Base-by-base conservation (phyloP, 1,139 yeast genomes). In the Yamadazyma diospyri region DNA sequence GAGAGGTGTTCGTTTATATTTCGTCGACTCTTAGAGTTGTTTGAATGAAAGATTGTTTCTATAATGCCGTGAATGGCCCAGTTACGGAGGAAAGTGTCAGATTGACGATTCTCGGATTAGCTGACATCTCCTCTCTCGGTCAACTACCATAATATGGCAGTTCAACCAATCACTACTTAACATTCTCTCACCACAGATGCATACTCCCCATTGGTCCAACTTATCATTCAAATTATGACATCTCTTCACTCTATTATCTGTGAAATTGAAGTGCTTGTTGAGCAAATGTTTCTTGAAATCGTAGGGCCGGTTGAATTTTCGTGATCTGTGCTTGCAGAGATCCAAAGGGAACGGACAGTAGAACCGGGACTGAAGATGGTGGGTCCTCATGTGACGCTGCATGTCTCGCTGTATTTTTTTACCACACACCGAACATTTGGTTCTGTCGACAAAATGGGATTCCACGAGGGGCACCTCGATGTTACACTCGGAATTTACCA, bases 211-310 rank as follows among this genome's bases (percentile, higher is more conserved):
- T 46, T 68, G 67, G 21, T 57, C 52, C 25, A 80, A 58, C 51
- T 79, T 79, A 37, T 75, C 78, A 35, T 65, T 66, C 36, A 80
- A 55, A 40, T 75, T 78, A 40, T 75, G 75, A 39, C 68, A 56
- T 27, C 65, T 61, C 30, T 71, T 70, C 7, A 72, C 72, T 23
- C 61, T 58, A 6, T 68, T 65, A 39, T 74, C 69, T 38, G 71
- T 76, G 50, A 78, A 79, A 30, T 54, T 57, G 49, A 79, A 80
- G 46, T 80, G 87, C 32, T 74, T 65, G 49, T 79, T 81, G 26
- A 80, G 58, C 40, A 80, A 56, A 50, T 80, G 87, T 46, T 80
- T 80, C 48, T 80, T 80, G 57, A 65, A 78, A 51, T 80, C 87
- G 48, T 80, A 80, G 3, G 82, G 84, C 28, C 87, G 63, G 56